Percentiles rank a stretch among this genome's conserved stretches.
These are phyloP conservation scores for Solanum rostratum DNA, from an alignment of 257 asterid species.

Conservation along the genomic window DNA sequence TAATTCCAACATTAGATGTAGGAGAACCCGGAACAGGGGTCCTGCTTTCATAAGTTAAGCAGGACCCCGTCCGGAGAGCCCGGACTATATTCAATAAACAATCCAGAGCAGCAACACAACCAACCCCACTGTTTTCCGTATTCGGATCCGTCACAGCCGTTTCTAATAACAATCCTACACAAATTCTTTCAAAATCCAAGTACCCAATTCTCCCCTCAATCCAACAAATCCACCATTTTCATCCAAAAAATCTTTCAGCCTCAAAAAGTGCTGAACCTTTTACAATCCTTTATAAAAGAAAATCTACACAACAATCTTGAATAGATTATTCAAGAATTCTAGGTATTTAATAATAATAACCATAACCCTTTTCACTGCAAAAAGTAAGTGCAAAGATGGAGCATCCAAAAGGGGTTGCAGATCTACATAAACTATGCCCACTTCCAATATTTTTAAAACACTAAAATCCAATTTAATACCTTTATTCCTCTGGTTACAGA, in stretches of 20 bases:
- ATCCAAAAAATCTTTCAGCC: background rate
- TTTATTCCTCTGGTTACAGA: background rate
- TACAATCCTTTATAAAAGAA: background rate
- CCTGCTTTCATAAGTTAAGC: slow-evolving; percentile 82
- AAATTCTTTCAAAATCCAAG: background rate
- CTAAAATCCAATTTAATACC: background rate
- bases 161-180: background rate
- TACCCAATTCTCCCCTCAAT: slow-evolving; percentile 1
- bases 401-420: background rate
- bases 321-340: background rate
- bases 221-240: background rate
- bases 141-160: slow-evolving; percentile 51
- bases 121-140: slow-evolving; percentile 31
- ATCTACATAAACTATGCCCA: background rate
- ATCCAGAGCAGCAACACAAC: slow-evolving; percentile 80
- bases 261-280: background rate
- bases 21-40: slow-evolving; percentile 73
- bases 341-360: background rate
- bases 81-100: slow-evolving; percentile 70
- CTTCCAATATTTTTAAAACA: background rate
- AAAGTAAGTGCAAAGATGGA: background rate
- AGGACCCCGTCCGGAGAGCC: slow-evolving; percentile 99
- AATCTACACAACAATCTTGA: background rate
- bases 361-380: background rate
- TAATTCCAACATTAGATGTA: slow-evolving; percentile 14